These are phyloP conservation scores for Candida dubliniensis DNA, from an alignment of 1,139 yeast genomes.

Conservation along the genomic window DNA sequence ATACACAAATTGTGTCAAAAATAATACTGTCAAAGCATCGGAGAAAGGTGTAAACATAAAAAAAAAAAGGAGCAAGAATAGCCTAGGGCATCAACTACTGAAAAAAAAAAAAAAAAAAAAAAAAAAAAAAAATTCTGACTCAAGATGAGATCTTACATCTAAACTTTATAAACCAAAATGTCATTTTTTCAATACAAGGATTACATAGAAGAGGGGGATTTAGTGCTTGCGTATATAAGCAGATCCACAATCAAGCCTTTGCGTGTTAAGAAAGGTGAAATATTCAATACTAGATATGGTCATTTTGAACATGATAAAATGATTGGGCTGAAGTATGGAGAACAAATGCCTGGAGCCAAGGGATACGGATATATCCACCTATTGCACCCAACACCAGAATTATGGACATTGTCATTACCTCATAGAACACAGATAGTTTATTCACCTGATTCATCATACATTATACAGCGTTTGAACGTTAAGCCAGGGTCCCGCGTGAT, in stretches of 20 bases:
- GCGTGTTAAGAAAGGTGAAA: constrained; percentile 55
- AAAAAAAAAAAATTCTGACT: constrained; percentile 2
- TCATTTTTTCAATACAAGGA: constrained; percentile 54
- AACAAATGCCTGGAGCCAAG: constrained; percentile 77
- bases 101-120: constrained; percentile 1
- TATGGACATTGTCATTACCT: constrained; percentile 93
- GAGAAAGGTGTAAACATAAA: no score
- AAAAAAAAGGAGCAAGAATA: no score
- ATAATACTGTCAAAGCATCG: no score
- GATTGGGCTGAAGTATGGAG: constrained; percentile 81
- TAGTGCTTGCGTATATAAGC: constrained; percentile 82
- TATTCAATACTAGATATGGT: constrained; percentile 84
- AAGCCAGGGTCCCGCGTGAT: constrained; percentile 76
- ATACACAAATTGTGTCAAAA: no score
- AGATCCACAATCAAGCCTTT: constrained; percentile 80
- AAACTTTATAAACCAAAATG: constrained; percentile 20
- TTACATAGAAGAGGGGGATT: constrained; percentile 74
- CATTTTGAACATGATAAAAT: constrained; percentile 77
- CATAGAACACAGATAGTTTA: constrained; percentile 98
- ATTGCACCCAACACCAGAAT: constrained; percentile 88
- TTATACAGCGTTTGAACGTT: constrained; percentile 76
- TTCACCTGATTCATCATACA: constrained; percentile 91
- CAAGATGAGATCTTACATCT: constrained; percentile 1
- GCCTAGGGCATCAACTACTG: neutral
- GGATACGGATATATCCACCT: constrained; percentile 88